phyloP scores from a whole-genome alignment of 306 rosid species.

The Vicia faba region DNA sequence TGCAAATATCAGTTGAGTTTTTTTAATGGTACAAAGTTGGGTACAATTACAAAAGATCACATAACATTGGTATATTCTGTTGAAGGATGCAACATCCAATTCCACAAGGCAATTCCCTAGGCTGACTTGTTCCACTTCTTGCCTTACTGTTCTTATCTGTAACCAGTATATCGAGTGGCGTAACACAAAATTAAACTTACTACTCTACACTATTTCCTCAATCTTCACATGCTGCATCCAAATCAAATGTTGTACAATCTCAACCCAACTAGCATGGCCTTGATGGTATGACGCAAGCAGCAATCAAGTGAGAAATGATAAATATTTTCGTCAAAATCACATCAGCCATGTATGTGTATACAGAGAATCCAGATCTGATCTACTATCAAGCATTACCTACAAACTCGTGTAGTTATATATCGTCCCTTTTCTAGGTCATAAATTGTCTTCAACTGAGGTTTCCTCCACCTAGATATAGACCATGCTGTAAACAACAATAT shows the following conservation, averaged over 20 bases:
- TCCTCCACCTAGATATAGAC: slow-evolving; percentile 87
- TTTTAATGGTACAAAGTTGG: slow-evolving; percentile 11
- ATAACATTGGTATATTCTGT: slow-evolving; percentile 29
- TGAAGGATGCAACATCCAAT: slow-evolving; percentile 38
- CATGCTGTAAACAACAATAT: slow-evolving; percentile 73
- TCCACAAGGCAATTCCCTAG: slow-evolving; percentile 19
- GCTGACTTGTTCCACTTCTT: slow-evolving; percentile 36
- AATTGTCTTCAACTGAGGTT: slow-evolving; percentile 85
- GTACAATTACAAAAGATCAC: slow-evolving; percentile 30
- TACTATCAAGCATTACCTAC: slow-evolving; percentile 43
- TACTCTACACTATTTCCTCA: slow-evolving; percentile 42
- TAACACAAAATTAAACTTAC: slow-evolving; percentile 42
- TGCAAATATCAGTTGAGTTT: slow-evolving; percentile 20
- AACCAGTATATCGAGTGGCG: slow-evolving; percentile 34
- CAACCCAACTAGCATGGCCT: slow-evolving; percentile 36
- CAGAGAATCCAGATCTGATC: slow-evolving; percentile 32
- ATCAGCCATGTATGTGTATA: slow-evolving; percentile 34
- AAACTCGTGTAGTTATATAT: slow-evolving; percentile 71
- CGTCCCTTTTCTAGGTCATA: slow-evolving; percentile 92
- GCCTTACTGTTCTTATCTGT: slow-evolving; percentile 23
- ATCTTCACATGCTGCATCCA: slow-evolving; percentile 44
- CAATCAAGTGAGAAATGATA: slow-evolving; percentile 36
- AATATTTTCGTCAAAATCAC: slow-evolving; percentile 32
- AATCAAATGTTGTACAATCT: slow-evolving; percentile 39
- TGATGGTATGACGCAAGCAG: slow-evolving; percentile 6